These are phyloP conservation scores for Pseudogymnoascus sp. DNA, from an alignment of 2,329 filamentous ascomycete species.

Conservation along the genomic window DNA sequence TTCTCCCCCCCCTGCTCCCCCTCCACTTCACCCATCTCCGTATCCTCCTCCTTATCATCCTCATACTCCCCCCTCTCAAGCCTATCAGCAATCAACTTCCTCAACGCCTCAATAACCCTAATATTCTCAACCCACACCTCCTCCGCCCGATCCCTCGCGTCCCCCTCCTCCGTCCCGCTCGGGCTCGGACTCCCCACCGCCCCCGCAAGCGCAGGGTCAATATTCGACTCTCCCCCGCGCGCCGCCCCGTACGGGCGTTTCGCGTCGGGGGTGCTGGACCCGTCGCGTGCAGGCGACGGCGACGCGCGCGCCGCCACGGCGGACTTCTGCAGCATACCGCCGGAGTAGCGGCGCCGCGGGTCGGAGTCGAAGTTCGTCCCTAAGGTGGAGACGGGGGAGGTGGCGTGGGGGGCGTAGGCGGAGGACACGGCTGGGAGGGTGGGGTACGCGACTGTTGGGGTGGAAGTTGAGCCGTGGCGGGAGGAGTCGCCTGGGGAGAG, in stretches of 20 bases:
- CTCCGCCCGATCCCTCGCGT: conserved; percentile 49
- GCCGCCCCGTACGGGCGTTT: conserved; percentile 34
- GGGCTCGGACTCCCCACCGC: conserved; percentile 34
- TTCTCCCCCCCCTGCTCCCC: not conserved
- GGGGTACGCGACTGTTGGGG: conserved; percentile 68
- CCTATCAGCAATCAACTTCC: conserved; percentile 48
- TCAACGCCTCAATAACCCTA: conserved; percentile 53
- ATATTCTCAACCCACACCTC: conserved; percentile 60
- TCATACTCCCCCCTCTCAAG: conserved; percentile 50
- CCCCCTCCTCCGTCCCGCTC: conserved; percentile 44
- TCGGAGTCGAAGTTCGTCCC: conserved; percentile 57
- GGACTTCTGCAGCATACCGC: conserved; percentile 57
- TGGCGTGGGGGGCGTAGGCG: conserved; percentile 60
- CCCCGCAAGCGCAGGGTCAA: conserved; percentile 27
- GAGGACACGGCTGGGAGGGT: conserved; percentile 62
- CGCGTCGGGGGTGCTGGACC: conserved; percentile 21
- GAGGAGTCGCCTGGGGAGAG: conserved; percentile 52
- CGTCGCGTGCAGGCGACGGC: conserved; percentile 21
- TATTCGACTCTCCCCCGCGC: conserved; percentile 23
- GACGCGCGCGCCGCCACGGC: conserved; percentile 36
- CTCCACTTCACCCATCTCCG: conserved; percentile 14
- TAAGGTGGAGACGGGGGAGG: conserved; percentile 58
- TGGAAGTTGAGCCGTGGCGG: conserved; percentile 49
- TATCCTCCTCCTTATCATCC: conserved; percentile 18
- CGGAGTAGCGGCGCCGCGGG: conserved; percentile 56